Evolutionary conservation across 2,329 filamentous ascomycete species (phyloP).

Genomic region (Botryotinia narcissicola): DNA sequence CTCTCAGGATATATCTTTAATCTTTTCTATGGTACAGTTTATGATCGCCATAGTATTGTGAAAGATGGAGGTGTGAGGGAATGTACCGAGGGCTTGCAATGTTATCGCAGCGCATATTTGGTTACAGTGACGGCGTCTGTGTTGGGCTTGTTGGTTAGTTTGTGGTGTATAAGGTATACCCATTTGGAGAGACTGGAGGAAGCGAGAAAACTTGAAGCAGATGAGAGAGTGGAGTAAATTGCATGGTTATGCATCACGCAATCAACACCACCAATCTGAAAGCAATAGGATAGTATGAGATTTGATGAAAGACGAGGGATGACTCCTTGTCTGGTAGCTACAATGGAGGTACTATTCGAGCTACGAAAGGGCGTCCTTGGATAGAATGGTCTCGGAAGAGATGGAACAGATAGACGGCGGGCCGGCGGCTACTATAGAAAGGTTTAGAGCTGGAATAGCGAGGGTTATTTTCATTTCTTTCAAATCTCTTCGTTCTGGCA

Average conservation of each 20-base stretch:
- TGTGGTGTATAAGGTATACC: constrained; percentile 60
- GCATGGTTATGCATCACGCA: no score
- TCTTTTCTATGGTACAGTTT: constrained; percentile 80
- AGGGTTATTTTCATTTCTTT: background rate
- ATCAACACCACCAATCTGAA: background rate
- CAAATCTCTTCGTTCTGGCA: background rate
- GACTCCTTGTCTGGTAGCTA: background rate
- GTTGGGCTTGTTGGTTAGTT: constrained; percentile 64
- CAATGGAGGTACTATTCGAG: background rate
- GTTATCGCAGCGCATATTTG: constrained; percentile 78
- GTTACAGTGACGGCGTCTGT: constrained; percentile 72
- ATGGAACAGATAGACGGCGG: background rate
- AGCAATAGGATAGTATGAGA: background rate
- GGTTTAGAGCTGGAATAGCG: background rate
- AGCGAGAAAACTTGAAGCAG: constrained; percentile 27
- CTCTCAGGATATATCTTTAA: constrained; percentile 91
- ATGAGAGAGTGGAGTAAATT: constrained; percentile 22
- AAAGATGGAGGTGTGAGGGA: constrained; percentile 66
- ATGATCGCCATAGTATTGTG: constrained; percentile 74
- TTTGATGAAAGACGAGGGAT: background rate
- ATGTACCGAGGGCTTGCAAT: constrained; percentile 74
- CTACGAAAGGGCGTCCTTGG: background rate
- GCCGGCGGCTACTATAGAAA: background rate
- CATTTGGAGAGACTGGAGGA: constrained; percentile 28
- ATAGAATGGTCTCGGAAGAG: background rate